Evolutionary conservation across 768 basidiomycete species (phyloP), one percentile per base, ranked within the genome.

Genomic region (Russula dissimulans): DNA sequence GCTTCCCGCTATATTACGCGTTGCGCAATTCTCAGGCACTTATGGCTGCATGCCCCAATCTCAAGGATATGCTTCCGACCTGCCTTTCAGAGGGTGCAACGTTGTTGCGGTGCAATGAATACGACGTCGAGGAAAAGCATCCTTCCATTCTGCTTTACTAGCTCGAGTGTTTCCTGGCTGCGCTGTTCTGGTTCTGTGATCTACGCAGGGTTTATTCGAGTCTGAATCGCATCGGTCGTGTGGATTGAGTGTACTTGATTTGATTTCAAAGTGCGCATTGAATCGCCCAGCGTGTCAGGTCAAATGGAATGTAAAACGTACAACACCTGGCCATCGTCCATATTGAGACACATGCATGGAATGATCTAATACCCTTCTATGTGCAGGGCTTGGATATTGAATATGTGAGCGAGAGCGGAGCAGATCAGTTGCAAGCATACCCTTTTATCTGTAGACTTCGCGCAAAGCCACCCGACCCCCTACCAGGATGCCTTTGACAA

Each of bases 41-140:
- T 47, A 64, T 62, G 61, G 46, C 46, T 34, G 47, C 52, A 50
- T 57, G 61, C 50, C 29, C 52, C 60, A 61, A 41, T 51, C 32
- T 41, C 47, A 49, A 54, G 36, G 56, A 64, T 46, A 57, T 57
- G 38, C 50, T 48, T 38, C 22, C 34, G 15, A 48, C 34, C 4
- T 39, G 26, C 39, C 22, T 34, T 11, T 54, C 15, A 14, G 29
- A 12, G n/a, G 38, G 39, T 49, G 47, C 34, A 36, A 36, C 5
- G 10, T 36, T 57, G 41, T 50, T 34, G 2, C 9, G 14, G 26
- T 57, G 29, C n/a, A 38, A 34, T 26, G 43, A 4, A 36, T 17
- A 15, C n/a, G 22, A 5, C 7, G 41, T 51, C 15, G 22, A 12
- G 36, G 29, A 34, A 4, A 29, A 5, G 17, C 17, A 18, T 41